Evolutionary conservation across 768 basidiomycete genomes (phyloP).

Genomic region (Phaffia tasmanica): DNA sequence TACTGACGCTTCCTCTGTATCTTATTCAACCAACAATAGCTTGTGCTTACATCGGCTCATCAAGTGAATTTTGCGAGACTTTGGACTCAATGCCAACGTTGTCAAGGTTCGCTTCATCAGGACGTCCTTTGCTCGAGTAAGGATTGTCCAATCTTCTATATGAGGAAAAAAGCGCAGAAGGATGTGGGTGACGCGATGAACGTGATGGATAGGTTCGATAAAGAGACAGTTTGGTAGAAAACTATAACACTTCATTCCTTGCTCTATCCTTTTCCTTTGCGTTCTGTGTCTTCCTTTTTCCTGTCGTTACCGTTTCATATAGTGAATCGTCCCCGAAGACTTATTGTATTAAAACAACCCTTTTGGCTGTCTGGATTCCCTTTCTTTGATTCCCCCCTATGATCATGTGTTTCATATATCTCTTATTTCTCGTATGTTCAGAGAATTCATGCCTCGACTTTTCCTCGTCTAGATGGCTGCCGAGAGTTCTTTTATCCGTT

Average conservation of each 20-base stretch:
- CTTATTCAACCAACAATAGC: conserved; percentile 29
- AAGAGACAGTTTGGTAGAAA: conserved; percentile 35
- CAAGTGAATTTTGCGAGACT: conserved; percentile 87
- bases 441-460: too few relatives aligned
- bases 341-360: too few relatives aligned
- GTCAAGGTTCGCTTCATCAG: conserved; percentile 97
- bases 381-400: too few relatives aligned
- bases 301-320: too few relatives aligned
- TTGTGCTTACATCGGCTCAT: conserved; percentile 55
- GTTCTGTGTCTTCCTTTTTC: too few relatives aligned
- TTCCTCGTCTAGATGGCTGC: too few relatives aligned
- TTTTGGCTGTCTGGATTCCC: too few relatives aligned
- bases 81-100: conserved; percentile 98
- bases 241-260: background rate
- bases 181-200: conserved; percentile 78
- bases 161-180: conserved; percentile 96
- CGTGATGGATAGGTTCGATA: conserved; percentile 72
- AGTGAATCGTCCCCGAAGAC: too few relatives aligned
- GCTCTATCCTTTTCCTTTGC: background rate
- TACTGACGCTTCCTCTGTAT: background rate
- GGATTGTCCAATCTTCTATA: conserved; percentile 98
- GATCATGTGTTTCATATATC: too few relatives aligned
- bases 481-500: too few relatives aligned
- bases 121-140: conserved; percentile 94
- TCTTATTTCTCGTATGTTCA: too few relatives aligned